Percentiles rank a stretch among this genome's conserved stretches.
These are phyloP conservation scores for Tothia fuscella DNA, from an alignment of 2,329 filamentous ascomycete genomes.

Conservation along the genomic window DNA sequence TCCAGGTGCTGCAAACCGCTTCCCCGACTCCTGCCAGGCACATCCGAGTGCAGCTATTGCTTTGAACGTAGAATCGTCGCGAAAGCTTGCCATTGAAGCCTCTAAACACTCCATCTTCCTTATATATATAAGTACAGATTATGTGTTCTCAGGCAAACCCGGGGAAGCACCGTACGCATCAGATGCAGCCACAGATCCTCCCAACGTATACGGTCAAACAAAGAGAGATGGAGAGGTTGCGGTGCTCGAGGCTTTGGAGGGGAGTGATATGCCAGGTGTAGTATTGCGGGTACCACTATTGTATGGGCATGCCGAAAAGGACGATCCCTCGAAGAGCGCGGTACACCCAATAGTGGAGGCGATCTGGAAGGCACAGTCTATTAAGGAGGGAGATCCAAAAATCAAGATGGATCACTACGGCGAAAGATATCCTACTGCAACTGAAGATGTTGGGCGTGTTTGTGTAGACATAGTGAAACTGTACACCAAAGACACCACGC, in stretches of 20 bases:
- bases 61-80: constrained; percentile 64
- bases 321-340: constrained; percentile 55
- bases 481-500: constrained; percentile 39
- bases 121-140: constrained; percentile 74
- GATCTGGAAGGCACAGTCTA: constrained; percentile 61
- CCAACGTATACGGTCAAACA: constrained; percentile 70
- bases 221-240: constrained; percentile 60
- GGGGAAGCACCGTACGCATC: constrained; percentile 78
- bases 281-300: constrained; percentile 73
- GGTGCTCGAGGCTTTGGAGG: constrained; percentile 47
- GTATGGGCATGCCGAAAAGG: constrained; percentile 62
- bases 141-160: constrained; percentile 59
- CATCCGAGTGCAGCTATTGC: constrained; percentile 63
- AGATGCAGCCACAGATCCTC: constrained; percentile 50
- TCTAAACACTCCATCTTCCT: constrained; percentile 49
- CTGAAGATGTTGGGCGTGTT: constrained; percentile 72
- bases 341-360: constrained; percentile 70
- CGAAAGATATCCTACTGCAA: constrained; percentile 76
- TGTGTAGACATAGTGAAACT: constrained; percentile 60
- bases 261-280: constrained; percentile 37
- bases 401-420: constrained; percentile 82
- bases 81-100: constrained; percentile 53
- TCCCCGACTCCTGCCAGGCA: constrained; percentile 72
- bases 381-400: constrained; percentile 31
- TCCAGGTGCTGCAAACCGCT: constrained; percentile 72